phyloP scores from a whole-genome alignment of 768 basidiomycete species.

The Vararia minispora region DNA sequence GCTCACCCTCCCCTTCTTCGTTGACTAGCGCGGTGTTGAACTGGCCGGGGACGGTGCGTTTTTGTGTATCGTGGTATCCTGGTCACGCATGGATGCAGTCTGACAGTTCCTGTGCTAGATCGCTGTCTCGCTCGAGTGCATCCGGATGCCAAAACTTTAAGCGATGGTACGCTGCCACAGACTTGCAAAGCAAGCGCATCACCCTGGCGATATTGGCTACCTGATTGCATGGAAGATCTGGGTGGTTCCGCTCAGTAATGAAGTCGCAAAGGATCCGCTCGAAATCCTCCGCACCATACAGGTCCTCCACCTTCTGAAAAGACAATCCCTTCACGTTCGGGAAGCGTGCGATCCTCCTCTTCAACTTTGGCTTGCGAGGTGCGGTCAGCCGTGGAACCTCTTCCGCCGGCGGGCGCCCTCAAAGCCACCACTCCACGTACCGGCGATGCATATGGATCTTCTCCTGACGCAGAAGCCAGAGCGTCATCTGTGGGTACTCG shows the following conservation, averaged over 20 bases:
- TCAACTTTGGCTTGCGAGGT: not conserved
- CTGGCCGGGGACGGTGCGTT: not conserved
- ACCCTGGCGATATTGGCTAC: not conserved
- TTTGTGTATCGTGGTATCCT: slow-evolving; percentile 8
- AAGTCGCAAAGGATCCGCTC: not conserved
- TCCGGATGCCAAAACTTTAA: slow-evolving; percentile 2
- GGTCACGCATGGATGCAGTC: not conserved
- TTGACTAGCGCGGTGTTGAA: slow-evolving; percentile 5
- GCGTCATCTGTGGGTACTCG: slow-evolving; percentile 1
- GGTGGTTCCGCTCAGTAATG: not conserved
- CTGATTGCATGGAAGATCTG: not conserved
- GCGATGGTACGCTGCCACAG: not conserved
- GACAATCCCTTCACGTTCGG: not conserved
- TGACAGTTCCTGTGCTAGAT: not conserved
- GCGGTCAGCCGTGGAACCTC: not conserved
- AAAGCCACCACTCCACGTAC: not conserved
- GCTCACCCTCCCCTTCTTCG: not conserved
- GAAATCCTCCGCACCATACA: not conserved
- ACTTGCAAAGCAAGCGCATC: not conserved
- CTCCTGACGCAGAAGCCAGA: not conserved
- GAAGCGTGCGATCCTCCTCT: not conserved
- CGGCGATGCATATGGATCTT: not conserved
- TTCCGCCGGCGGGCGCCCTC: too few relatives aligned
- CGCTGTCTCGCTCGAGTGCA: not conserved
- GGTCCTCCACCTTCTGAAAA: not conserved